These are phyloP conservation scores for Myotisia sp. DNA, from an alignment of 2,329 filamentous ascomycete species.

Conservation along the genomic window DNA sequence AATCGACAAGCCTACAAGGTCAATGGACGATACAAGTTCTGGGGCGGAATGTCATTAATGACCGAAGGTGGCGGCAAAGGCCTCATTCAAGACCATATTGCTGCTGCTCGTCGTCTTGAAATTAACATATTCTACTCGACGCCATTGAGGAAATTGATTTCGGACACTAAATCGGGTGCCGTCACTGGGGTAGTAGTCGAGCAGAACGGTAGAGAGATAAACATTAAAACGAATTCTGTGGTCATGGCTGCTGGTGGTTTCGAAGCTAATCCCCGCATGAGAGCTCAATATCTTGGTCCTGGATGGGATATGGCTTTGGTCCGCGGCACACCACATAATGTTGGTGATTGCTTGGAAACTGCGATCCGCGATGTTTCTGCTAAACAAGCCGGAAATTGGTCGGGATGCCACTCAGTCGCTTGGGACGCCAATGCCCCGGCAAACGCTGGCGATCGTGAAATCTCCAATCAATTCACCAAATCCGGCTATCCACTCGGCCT, in stretches of 20 bases:
- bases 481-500: constrained; percentile 53
- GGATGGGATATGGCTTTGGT: constrained; percentile 50
- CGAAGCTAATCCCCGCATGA: constrained; percentile 45
- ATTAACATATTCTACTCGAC: constrained; percentile 37
- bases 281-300: constrained; percentile 41
- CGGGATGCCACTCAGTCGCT: constrained; percentile 49
- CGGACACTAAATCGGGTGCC: constrained; percentile 12
- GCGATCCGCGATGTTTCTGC: constrained; percentile 40
- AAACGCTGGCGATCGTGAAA: constrained; percentile 40
- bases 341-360: constrained; percentile 42
- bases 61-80: constrained; percentile 47
- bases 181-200: constrained; percentile 16
- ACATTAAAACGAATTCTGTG: constrained; percentile 15
- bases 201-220: constrained; percentile 7
- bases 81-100: constrained; percentile 37
- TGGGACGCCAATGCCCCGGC: constrained; percentile 51
- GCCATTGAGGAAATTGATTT: constrained; percentile 21
- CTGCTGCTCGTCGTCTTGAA: constrained; percentile 30
- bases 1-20: constrained; percentile 53
- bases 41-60: constrained; percentile 50
- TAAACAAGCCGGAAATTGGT: constrained; percentile 44
- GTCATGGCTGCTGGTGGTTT: constrained; percentile 45
- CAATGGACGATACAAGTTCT: constrained; percentile 48
- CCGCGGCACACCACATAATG: constrained; percentile 51
- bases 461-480: constrained; percentile 55